A percentile compares a stretch with the other conserved stretches of the same genome.
These are phyloP conservation scores for Lipomyces orientalis DNA, from an alignment of 805 yeast species.

Conservation along the genomic window DNA sequence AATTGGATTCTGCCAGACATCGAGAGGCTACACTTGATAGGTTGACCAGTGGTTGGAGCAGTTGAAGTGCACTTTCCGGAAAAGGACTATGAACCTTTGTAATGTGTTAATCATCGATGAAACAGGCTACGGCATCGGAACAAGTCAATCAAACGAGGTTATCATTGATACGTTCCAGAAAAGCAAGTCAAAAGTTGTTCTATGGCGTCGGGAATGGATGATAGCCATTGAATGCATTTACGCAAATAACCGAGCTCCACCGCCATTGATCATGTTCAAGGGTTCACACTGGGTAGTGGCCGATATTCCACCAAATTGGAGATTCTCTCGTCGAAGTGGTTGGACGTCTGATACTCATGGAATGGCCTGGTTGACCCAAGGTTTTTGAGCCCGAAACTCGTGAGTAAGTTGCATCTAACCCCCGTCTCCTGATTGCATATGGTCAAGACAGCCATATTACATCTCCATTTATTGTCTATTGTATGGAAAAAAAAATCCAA, in stretches of 20 bases:
- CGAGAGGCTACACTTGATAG: not conserved
- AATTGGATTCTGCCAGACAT: not conserved
- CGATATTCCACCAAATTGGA: not conserved
- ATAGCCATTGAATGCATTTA: not conserved
- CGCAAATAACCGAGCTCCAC: not conserved
- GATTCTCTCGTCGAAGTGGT: not conserved
- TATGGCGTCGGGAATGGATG: constrained; percentile 3
- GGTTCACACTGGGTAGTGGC: not conserved
- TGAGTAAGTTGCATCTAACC: not conserved
- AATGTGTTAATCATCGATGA: not conserved
- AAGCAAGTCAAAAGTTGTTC: too few relatives aligned
- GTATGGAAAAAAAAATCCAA: not conserved
- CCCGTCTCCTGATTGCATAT: too few relatives aligned
- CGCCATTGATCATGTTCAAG: not conserved
- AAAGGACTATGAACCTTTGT: too few relatives aligned
- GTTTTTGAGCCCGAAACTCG: constrained; percentile 3
- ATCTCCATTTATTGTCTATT: too few relatives aligned
- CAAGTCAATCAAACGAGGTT: constrained; percentile 4
- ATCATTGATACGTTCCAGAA: not conserved
- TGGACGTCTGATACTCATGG: constrained; percentile 5
- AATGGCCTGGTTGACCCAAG: constrained; percentile 3
- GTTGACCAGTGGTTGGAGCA: not conserved
- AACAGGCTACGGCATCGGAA: constrained; percentile 4
- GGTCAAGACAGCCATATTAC: not conserved
- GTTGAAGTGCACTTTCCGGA: too few relatives aligned